A percentile compares a stretch with the other conserved stretches of the same genome.
phyloP scores from a whole-genome alignment of 306 rosid species.

The Heteromeles arbutifolia region DNA sequence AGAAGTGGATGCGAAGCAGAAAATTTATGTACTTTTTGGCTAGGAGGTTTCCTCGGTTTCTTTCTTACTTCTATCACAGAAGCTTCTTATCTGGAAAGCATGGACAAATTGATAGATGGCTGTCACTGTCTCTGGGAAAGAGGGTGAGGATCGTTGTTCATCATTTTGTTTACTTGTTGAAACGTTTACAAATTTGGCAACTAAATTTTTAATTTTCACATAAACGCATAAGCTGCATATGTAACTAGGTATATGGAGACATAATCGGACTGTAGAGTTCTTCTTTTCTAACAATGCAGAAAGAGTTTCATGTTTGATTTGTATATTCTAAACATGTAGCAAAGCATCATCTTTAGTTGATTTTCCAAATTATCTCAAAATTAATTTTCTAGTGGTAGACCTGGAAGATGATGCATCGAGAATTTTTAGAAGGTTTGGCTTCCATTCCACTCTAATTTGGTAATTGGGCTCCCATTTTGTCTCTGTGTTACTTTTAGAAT shows the following conservation, averaged over 20 bases:
- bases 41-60: conserved; percentile 55
- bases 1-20: conserved; percentile 59
- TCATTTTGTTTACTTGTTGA: background rate
- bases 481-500: background rate
- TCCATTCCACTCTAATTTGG: background rate
- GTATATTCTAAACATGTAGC: background rate
- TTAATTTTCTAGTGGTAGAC: background rate
- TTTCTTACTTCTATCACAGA: conserved; percentile 54
- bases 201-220: background rate
- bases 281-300: background rate
- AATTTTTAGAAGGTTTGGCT: background rate
- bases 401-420: background rate
- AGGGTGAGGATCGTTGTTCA: conserved; percentile 48
- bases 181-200: background rate
- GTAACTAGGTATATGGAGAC: background rate
- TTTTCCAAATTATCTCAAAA: background rate
- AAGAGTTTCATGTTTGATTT: too few species aligned
- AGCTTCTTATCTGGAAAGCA: conserved; percentile 96
- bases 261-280: background rate
- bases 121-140: conserved; percentile 75
- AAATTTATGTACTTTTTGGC: conserved; percentile 69
- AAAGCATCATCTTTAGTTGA: background rate
- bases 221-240: background rate
- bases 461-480: background rate
- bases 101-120: conserved; percentile 75